These are phyloP conservation scores for Zoysia matrella DNA, from an alignment of 202 grass and related monocot species.

Conservation along the genomic window DNA sequence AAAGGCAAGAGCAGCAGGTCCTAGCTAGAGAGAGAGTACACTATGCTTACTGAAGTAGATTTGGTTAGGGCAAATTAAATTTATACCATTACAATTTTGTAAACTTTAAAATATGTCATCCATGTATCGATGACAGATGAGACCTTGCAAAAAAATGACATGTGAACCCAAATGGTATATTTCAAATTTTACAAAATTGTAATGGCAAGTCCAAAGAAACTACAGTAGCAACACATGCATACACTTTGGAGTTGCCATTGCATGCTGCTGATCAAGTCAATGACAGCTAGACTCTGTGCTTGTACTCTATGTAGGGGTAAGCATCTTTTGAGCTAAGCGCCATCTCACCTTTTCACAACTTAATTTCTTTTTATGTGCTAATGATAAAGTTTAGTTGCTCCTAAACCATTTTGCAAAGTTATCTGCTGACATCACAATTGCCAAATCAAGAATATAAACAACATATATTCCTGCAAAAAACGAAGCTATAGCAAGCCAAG, in stretches of 20 bases:
- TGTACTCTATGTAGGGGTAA: neutral
- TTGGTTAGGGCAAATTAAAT: too few relatives aligned
- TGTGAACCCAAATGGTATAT: too few relatives aligned
- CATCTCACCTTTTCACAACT: conserved; percentile 1
- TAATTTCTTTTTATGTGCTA: neutral
- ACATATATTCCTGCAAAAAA: neutral
- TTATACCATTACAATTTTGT: too few relatives aligned
- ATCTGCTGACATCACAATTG: neutral
- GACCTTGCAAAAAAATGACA: too few relatives aligned
- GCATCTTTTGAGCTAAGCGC: conserved; percentile 37
- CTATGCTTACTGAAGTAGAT: too few relatives aligned
- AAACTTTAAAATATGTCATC: too few relatives aligned
- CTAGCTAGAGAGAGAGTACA: conserved; percentile 7
- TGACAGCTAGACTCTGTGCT: neutral
- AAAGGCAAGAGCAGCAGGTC: conserved; percentile 54
- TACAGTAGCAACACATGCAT: conserved; percentile 20
- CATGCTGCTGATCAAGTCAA: conserved; percentile 60
- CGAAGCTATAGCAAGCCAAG: neutral
- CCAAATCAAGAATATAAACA: neutral
- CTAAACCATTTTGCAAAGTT: conserved; percentile 20
- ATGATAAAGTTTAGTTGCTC: neutral
- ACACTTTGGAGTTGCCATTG: neutral
- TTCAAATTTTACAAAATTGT: too few relatives aligned
- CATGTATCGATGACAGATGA: too few relatives aligned
- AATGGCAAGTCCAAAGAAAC: conserved; percentile 15